Conservation (phyloP, 2,329 filamentous ascomycete species). For the Botrytis tulipae region DNA sequence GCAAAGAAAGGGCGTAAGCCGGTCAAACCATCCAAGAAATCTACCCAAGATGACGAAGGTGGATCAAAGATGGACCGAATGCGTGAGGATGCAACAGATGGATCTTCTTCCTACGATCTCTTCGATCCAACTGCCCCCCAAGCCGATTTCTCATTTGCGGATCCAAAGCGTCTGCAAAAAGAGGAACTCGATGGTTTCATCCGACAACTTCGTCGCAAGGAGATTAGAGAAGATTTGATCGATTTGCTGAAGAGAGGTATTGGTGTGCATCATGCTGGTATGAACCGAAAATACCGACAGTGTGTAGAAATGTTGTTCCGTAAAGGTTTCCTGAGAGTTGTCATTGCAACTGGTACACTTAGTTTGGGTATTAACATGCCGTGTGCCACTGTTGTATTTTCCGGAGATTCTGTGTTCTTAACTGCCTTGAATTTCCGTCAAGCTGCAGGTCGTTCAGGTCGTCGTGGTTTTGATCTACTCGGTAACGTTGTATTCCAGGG, state of each 20-base stretch:
- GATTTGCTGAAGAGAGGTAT: conserved; percentile 64
- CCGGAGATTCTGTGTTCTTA: conserved; percentile 69
- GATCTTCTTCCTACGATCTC: conserved; percentile 56
- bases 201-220: conserved; percentile 49
- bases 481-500: conserved; percentile 79
- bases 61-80: conserved; percentile 56
- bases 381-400: conserved; percentile 77
- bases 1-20: conserved; percentile 46
- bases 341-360: conserved; percentile 74
- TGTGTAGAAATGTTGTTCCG: conserved; percentile 72
- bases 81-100: conserved; percentile 55
- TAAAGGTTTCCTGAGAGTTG: conserved; percentile 66
- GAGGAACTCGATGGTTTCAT: conserved; percentile 59
- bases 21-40: conserved; percentile 43
- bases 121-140: conserved; percentile 67
- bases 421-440: conserved; percentile 76
- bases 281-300: conserved; percentile 76
- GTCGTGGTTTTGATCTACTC: conserved; percentile 76
- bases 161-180: conserved; percentile 55
- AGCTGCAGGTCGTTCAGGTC: conserved; percentile 72
- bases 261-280: conserved; percentile 75
- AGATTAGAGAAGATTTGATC: conserved; percentile 54
- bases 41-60: conserved; percentile 48
- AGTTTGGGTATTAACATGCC: conserved; percentile 82
- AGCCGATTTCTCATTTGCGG: conserved; percentile 64